These are phyloP conservation scores for Beauveria caledonica DNA, from an alignment of 2,329 filamentous ascomycete genomes.

Conservation along the genomic window DNA sequence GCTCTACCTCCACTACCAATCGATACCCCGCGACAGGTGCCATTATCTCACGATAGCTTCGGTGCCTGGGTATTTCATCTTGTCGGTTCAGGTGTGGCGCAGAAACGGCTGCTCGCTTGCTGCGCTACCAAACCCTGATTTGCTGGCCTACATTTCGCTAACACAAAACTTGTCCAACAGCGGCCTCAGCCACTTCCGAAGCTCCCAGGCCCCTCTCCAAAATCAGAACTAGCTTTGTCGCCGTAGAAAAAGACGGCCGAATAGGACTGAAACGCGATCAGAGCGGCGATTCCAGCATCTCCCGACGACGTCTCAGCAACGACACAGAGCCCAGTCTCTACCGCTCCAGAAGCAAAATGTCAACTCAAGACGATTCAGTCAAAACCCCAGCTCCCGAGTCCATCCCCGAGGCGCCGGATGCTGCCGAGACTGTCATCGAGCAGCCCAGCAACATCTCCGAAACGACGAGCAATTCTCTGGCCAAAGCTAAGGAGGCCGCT, in stretches of 20 bases:
- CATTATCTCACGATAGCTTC: neutral
- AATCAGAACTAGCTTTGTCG: conserved; percentile 67
- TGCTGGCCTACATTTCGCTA: neutral
- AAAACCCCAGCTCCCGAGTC: conserved; percentile 10
- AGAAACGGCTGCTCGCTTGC: neutral
- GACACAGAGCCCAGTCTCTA: conserved; percentile 28
- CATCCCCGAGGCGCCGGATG: conserved; percentile 6
- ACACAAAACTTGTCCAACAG: neutral
- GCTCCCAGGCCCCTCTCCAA: conserved; percentile 63
- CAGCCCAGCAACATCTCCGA: conserved; percentile 12
- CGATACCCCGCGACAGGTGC: neutral
- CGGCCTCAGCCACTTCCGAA: conserved; percentile 27
- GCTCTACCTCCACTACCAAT: neutral
- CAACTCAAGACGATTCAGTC: conserved; percentile 19
- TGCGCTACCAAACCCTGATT: conserved; percentile 4
- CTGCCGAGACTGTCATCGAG: neutral
- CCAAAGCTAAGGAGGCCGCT: conserved; percentile 15
- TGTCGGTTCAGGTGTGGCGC: neutral
- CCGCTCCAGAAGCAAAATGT: conserved; percentile 28
- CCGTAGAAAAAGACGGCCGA: conserved; percentile 58
- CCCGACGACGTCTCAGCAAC: conserved; percentile 28
- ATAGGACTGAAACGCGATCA: conserved; percentile 40
- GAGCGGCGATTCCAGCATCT: conserved; percentile 31
- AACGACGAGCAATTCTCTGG: conserved; percentile 20
- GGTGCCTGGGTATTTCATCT: neutral